phyloP scores from a whole-genome alignment of 345 rosid species.

The Nasturtium officinale region DNA sequence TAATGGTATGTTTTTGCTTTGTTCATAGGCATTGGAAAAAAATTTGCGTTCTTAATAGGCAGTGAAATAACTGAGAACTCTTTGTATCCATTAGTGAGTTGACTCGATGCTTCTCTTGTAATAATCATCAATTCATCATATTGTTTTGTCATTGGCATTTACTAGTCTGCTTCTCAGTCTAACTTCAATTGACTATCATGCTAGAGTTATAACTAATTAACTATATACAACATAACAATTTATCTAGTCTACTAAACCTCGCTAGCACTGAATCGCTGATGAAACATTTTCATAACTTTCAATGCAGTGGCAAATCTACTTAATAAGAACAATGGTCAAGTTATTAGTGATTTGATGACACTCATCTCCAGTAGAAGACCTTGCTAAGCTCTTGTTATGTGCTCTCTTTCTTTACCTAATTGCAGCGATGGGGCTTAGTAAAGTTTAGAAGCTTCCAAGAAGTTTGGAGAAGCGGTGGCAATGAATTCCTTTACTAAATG shows the following conservation, averaged over 20 bases:
- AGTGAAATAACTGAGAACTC: neutral
- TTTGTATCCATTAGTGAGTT: neutral
- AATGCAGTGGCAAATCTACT: neutral
- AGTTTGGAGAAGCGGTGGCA: neutral
- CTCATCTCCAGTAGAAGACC: neutral
- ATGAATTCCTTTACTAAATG: neutral
- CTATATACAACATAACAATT: neutral
- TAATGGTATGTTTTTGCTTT: neutral
- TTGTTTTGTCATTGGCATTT: neutral
- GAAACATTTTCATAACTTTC: neutral
- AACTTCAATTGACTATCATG: neutral
- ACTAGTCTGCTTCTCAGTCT: neutral
- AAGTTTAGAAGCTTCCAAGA: slow-evolving; percentile 31
- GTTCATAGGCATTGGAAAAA: neutral
- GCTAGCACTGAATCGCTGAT: neutral
- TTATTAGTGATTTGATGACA: neutral
- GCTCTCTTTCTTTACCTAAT: too few relatives aligned
- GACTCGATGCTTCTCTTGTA: neutral
- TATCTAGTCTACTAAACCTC: neutral
- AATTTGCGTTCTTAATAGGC: neutral
- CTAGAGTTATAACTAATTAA: neutral
- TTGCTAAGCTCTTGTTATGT: neutral
- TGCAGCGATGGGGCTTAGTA: too few relatives aligned
- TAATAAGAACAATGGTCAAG: neutral
- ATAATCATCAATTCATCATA: neutral